phyloP scores from a whole-genome alignment of 805 yeast genomes.

The Ogataea polymorpha region DNA sequence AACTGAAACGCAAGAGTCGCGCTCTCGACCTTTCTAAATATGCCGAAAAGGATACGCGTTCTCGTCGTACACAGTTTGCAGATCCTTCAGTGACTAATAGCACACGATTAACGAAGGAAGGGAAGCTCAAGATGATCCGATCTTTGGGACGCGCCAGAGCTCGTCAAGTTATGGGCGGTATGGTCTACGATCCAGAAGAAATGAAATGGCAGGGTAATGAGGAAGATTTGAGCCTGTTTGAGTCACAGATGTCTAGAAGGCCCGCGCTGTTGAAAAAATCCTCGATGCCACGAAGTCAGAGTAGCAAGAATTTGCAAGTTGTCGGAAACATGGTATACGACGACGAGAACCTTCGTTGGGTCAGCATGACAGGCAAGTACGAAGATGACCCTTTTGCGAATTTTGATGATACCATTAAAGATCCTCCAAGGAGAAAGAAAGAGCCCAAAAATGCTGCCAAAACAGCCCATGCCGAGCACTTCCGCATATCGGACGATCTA shows the following conservation, averaged over 20 bases:
- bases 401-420: slow-evolving; percentile 33
- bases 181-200: slow-evolving; percentile 52
- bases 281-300: slow-evolving; percentile 21
- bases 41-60: slow-evolving; percentile 19
- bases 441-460: not conserved
- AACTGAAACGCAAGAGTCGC: slow-evolving; percentile 25
- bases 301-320: slow-evolving; percentile 35
- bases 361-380: slow-evolving; percentile 42
- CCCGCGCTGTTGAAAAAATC: slow-evolving; percentile 29
- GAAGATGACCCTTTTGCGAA: slow-evolving; percentile 48
- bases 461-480: slow-evolving; percentile 15
- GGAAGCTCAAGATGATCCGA: slow-evolving; percentile 30
- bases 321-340: slow-evolving; percentile 61
- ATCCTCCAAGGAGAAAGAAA: slow-evolving; percentile 19
- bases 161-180: slow-evolving; percentile 34
- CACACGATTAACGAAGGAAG: slow-evolving; percentile 29
- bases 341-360: slow-evolving; percentile 55
- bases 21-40: slow-evolving; percentile 28
- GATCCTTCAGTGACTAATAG: slow-evolving; percentile 15
- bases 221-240: slow-evolving; percentile 51
- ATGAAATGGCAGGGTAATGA: slow-evolving; percentile 68
- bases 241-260: slow-evolving; percentile 37
- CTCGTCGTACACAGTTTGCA: slow-evolving; percentile 9
- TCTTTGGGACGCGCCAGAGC: slow-evolving; percentile 27
- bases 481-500: slow-evolving; percentile 26